Evolutionary conservation across 305 asterid genomes (phyloP).

Genomic region (Fraxinus greggii): DNA sequence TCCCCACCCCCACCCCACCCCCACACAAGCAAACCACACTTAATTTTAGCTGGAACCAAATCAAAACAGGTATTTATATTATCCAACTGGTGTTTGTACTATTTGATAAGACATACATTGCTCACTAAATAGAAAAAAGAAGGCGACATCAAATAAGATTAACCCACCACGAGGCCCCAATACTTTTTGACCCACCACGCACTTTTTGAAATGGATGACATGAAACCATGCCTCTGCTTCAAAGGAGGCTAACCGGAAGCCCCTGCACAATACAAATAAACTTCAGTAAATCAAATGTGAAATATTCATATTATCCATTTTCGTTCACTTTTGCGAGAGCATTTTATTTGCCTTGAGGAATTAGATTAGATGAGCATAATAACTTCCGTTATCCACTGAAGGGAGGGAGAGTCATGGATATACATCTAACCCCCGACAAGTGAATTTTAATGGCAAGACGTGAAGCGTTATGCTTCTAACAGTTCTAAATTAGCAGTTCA

Average conservation of each 20-base stretch:
- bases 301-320: neutral
- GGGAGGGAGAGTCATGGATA: neutral
- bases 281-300: neutral
- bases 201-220: neutral
- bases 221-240: neutral
- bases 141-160: neutral
- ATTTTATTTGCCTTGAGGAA: neutral
- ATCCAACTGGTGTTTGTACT: neutral
- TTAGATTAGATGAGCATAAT: neutral
- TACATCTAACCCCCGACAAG: neutral
- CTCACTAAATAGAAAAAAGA: neutral
- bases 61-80: neutral
- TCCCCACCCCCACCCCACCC: too few relatives aligned
- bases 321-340: neutral
- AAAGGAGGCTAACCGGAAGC: neutral
- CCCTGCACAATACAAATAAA: neutral
- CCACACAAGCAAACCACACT: neutral
- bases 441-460: neutral
- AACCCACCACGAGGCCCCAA: neutral
- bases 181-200: too few relatives aligned
- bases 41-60: neutral
- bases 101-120: neutral
- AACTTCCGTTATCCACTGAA: neutral
- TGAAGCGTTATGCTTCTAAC: neutral
- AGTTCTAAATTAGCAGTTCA: neutral